These are phyloP conservation scores for Chytriomyces sp. DNA, from an alignment of 192 early-diverging fungal species.

Conservation along the genomic window DNA sequence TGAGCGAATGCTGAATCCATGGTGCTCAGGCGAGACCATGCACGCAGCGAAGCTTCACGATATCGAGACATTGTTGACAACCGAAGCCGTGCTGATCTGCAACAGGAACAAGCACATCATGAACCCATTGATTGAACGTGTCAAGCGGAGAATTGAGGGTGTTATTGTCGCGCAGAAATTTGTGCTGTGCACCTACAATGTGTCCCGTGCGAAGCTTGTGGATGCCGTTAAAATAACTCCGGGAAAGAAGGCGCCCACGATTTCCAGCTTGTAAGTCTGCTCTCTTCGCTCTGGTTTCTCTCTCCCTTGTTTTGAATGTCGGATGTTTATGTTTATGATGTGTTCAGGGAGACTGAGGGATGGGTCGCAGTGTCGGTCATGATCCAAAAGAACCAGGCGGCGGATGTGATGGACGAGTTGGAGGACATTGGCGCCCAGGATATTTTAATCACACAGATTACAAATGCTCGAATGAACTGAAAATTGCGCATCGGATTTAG, in stretches of 20 bases:
- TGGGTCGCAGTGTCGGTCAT: constrained; percentile 94
- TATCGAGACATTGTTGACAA: constrained; percentile 79
- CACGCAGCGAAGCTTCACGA: constrained; percentile 93
- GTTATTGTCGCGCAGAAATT: constrained; percentile 87
- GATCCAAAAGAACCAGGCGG: constrained; percentile 78
- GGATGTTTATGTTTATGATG: not conserved
- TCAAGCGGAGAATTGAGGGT: constrained; percentile 86
- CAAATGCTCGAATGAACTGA: constrained; percentile 40
- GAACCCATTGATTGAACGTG: constrained; percentile 81
- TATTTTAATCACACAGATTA: constrained; percentile 73
- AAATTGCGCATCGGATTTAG: not conserved
- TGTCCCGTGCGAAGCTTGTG: constrained; percentile 67
- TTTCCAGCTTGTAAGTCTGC: constrained; percentile 65
- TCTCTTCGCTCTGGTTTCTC: not conserved
- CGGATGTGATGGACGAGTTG: constrained; percentile 89
- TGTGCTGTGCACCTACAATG: constrained; percentile 92
- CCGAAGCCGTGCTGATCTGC: constrained; percentile 90
- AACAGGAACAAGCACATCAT: constrained; percentile 69
- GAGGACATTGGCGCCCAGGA: constrained; percentile 86
- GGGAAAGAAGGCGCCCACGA: constrained; percentile 90
- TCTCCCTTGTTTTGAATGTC: not conserved
- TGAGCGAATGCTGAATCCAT: not conserved
- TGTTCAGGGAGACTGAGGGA: constrained; percentile 66
- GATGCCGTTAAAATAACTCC: constrained; percentile 80
- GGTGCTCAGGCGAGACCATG: constrained; percentile 94